A percentile compares a stretch with the other conserved stretches of the same genome.
These are phyloP conservation scores for Phalaenopsis aphrodite DNA, from an alignment of 106 monocot genomes.

Conservation along the genomic window DNA sequence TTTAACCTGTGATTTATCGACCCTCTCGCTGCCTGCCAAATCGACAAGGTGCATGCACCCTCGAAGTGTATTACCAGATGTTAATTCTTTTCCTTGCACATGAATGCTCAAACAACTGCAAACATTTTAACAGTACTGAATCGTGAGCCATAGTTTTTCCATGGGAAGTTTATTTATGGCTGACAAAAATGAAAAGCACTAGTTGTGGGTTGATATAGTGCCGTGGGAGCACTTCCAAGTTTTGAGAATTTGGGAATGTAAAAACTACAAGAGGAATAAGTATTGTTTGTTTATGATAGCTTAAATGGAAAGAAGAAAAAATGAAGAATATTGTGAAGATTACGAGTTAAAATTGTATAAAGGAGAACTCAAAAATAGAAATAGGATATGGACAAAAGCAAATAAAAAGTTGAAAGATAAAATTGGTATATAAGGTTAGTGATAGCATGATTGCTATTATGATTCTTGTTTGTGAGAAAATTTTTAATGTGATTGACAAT, in stretches of 20 bases:
- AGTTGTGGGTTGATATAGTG: background rate
- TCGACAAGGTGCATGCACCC: conserved; percentile 97
- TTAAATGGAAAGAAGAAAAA: too few species aligned
- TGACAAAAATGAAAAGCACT: too few species aligned
- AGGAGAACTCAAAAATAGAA: too few species aligned
- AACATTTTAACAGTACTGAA: conserved; percentile 5
- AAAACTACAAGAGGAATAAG: background rate
- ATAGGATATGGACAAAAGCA: too few species aligned
- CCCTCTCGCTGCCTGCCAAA: conserved; percentile 94
- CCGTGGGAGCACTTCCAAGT: background rate
- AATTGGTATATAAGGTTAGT: too few species aligned
- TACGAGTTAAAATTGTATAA: too few species aligned
- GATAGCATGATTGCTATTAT: too few species aligned
- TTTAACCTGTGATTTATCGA: conserved; percentile 88
- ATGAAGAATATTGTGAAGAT: too few species aligned
- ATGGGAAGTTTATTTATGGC: too few species aligned
- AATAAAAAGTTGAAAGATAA: too few species aligned
- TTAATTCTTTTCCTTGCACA: conserved; percentile 76
- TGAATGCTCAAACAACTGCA: conserved; percentile 94
- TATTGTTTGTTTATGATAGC: background rate
- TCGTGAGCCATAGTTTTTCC: too few species aligned
- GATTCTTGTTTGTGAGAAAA: background rate
- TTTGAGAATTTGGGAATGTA: background rate
- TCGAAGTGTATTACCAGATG: conserved; percentile 47
- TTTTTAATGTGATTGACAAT: background rate